Conservation (phyloP, 202 grass and related monocot species). For the Hordeum pubiflorum region DNA sequence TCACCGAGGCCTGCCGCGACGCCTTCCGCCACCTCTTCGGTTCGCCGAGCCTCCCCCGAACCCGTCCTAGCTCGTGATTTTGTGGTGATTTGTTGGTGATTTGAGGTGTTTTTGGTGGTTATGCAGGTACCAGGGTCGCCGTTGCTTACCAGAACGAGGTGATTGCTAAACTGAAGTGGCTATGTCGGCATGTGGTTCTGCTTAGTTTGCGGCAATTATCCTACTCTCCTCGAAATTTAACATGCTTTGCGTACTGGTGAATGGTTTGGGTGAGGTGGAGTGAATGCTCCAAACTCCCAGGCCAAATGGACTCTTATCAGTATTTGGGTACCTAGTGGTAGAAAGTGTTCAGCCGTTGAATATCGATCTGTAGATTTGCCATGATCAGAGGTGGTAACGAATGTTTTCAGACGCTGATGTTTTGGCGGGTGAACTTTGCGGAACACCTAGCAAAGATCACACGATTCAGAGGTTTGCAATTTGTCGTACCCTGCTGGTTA, state of each 20-base stretch:
- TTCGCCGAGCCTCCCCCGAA: background rate
- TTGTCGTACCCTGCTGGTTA: too few relatives aligned
- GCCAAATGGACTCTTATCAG: background rate
- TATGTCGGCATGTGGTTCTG: background rate
- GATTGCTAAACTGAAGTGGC: conserved; percentile 3
- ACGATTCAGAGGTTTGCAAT: background rate
- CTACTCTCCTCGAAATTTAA: background rate
- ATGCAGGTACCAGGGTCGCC: conserved; percentile 73
- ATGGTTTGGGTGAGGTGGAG: background rate
- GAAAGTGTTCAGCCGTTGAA: background rate
- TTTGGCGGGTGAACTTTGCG: background rate
- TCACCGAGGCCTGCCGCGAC: conserved; percentile 94
- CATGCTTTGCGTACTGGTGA: background rate
- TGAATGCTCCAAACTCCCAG: background rate
- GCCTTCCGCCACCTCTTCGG: conserved; percentile 88
- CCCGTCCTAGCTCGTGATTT: background rate
- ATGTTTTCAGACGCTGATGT: background rate
- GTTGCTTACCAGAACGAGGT: conserved; percentile 92
- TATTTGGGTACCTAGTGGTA: background rate
- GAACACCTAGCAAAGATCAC: background rate
- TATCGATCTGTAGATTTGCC: background rate
- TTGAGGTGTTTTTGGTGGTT: conserved; percentile 18
- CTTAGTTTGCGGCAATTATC: background rate
- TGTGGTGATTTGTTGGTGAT: background rate
- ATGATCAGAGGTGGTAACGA: background rate